Base-by-base conservation (phyloP, 2,329 filamentous ascomycete genomes). In the Fusarium newnesense region DNA sequence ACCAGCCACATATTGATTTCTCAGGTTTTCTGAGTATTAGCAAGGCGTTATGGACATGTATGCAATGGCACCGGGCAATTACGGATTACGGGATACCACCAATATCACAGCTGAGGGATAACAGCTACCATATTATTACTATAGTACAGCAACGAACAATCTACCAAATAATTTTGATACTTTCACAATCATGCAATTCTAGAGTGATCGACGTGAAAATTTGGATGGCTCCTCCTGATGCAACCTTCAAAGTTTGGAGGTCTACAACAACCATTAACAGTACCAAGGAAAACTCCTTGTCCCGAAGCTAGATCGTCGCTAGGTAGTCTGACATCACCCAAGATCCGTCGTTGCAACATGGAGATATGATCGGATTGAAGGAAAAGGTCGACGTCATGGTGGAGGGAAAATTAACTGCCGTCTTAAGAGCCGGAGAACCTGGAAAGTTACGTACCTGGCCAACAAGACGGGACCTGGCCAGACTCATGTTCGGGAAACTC, bases 31-130 rank as follows among this genome's bases (percentile, higher is more conserved):
- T 75, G 46, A 26, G 40, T 65, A 65, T 69, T 56, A 74, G 72
- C 72, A 73, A 58, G 72, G 72, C 72, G 72, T 73, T 74, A 36
- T 57, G 68, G 65, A 59, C 54, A 72, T 61, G 56, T 26, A 60
- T 36, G 58, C 36, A 69, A 58, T 21, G 47, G 58, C 52, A 69
- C 57, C 39, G 46, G 64, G 56, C 63, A 66, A 73, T 53, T 57
- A 73, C 39, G 59, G 62, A 74, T 60, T 64, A 52, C 52, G 59
- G 64, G 57, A 73, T 73, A 73, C 62, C 70, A 67, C 44, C 37
- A 62, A 62, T 53, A 61, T 58, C 40, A 57, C 28, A 60, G 71
- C 71, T 72, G 62, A 68, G 58, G 47, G 53, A 56, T 62, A 60
- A 57, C 67, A 72, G 70, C 67, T 68, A 67, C 52, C 54, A 53